Evolutionary conservation across 2,329 filamentous ascomycete genomes (phyloP), one percentile per base, ranked within the genome.

Genomic region (Paecilomyces dactylethromorphus): DNA sequence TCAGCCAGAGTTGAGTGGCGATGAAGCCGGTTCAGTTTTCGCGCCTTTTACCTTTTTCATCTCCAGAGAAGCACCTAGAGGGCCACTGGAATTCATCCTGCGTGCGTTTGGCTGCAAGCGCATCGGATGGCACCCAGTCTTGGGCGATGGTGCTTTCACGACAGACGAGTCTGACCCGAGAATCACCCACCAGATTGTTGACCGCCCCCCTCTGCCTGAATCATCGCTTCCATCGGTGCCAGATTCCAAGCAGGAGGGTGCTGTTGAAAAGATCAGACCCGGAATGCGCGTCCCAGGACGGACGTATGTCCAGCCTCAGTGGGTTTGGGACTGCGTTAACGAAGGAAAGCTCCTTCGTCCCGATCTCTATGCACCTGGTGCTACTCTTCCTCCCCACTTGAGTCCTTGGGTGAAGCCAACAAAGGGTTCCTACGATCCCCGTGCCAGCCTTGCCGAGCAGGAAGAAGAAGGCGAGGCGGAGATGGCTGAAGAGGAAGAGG

Each of bases 301-400:
- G 64, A 91, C 87, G 63, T 99, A 99, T 67, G 79, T 99, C 58
- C 94, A 99, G 78, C 94, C 94, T 21, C 94, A 99, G 73, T 99
- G 95, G 93, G 87, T 99, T 3, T 99, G 94, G 94, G 94, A 99
- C 71, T 93, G 90, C 68, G 80, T 96, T 73, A 99, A 99, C 73
- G 90, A 94, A 53, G 91, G 91, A 62, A 91, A 93, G 75, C 79
- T 99, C 58, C 87, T 97, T 73, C 84, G 89, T 64, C 86, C 92
- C 32, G 91, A 97, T 70, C 77, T 92, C 35, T 99, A 99, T 69
- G 90, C 88, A 0, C 94, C 94, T 1, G 94, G 94, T 18, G 89
- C 92, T 18, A 87, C 91, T 65, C 81, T 99, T 32, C 94, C 94
- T 22, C 94, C 94, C 12, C 94, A 99, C 81, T 77, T 99, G 67